Evolutionary conservation across 169 alveolate species (phyloP).

Genomic region (Amoebophrya sp.): DNA sequence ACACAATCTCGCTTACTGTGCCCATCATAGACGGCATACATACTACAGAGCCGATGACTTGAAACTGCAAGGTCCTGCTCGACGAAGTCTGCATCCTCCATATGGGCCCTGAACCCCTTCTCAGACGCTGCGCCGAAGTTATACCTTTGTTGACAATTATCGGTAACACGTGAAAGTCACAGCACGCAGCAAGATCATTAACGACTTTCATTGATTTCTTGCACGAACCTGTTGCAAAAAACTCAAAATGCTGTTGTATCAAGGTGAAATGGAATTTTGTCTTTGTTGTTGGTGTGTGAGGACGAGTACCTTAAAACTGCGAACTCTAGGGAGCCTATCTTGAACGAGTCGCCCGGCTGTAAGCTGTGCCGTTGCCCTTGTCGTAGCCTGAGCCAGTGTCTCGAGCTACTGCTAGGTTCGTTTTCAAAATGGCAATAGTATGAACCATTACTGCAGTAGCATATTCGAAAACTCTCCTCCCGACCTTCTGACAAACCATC

Average conservation of each 20-base stretch:
- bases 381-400: background rate
- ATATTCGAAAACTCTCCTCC: background rate
- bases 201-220: too few species aligned
- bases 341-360: background rate
- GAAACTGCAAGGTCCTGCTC: conserved; percentile 33
- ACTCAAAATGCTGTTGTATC: too few species aligned
- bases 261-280: too few species aligned
- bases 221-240: too few species aligned
- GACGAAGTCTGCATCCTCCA: conserved; percentile 49
- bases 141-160: conserved; percentile 24
- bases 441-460: background rate
- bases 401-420: background rate
- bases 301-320: background rate
- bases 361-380: background rate
- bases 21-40: conserved; percentile 65
- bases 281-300: too few species aligned
- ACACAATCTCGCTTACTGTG: conserved; percentile 68
- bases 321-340: background rate
- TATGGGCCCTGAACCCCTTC: conserved; percentile 38
- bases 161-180: too few species aligned
- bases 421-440: background rate
- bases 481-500: too few species aligned
- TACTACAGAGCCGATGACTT: conserved; percentile 36
- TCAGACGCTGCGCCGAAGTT: conserved; percentile 25
- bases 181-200: too few species aligned